These are phyloP conservation scores for Coemansia sp. DNA, from an alignment of 192 early-diverging fungal genomes.

Conservation along the genomic window DNA sequence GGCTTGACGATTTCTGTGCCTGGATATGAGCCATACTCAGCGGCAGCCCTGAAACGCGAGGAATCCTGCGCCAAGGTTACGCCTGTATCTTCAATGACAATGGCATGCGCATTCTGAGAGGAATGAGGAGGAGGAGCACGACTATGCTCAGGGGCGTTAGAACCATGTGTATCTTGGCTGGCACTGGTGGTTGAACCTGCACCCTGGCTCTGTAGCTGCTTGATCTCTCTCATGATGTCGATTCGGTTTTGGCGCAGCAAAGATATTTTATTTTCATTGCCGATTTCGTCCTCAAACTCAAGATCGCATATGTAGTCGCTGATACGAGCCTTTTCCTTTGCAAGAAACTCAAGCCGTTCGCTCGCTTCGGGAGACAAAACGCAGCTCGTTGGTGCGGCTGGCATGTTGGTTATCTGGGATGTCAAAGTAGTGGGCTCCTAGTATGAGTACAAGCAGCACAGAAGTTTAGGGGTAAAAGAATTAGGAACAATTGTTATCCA, in stretches of 20 bases:
- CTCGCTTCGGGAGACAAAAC: not conserved
- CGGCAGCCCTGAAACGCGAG: not conserved
- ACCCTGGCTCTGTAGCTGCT: slow-evolving; percentile 12
- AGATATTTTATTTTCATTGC: slow-evolving; percentile 46
- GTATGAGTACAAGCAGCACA: not conserved
- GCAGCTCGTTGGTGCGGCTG: not conserved
- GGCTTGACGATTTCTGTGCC: slow-evolving; percentile 31
- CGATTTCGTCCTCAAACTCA: slow-evolving; percentile 51
- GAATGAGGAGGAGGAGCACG: not conserved
- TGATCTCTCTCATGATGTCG: slow-evolving; percentile 42
- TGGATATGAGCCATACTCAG: not conserved
- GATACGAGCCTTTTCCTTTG: slow-evolving; percentile 49
- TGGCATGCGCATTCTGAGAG: not conserved
- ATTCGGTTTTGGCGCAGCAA: slow-evolving; percentile 41
- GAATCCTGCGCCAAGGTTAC: not conserved
- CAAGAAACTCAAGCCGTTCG: slow-evolving; percentile 28
- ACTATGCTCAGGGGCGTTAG: not conserved
- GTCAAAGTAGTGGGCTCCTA: not conserved
- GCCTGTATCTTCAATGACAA: not conserved
- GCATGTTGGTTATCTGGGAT: not conserved
- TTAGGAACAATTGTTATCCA: not conserved
- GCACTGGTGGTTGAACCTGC: not conserved
- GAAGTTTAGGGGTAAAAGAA: not conserved
- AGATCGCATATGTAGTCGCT: slow-evolving; percentile 56
- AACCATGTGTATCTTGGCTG: not conserved